phyloP scores from a whole-genome alignment of 176 grass and related monocot species.

The Rhynchospora pubera region DNA sequence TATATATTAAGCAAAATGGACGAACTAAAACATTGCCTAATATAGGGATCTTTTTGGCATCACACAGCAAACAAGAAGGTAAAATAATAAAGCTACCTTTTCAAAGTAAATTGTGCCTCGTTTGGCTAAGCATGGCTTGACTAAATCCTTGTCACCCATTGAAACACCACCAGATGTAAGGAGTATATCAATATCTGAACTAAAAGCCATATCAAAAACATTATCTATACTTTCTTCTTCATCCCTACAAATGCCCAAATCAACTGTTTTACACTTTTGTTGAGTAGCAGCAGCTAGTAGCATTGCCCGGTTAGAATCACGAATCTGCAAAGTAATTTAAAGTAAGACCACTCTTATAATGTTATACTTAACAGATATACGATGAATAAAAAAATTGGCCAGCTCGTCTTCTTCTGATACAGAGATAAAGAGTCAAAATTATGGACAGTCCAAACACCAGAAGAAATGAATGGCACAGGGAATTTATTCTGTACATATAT shows the following conservation, averaged over 20 bases:
- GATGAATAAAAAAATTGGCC: background rate
- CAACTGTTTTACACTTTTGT: constrained; percentile 72
- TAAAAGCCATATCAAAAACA: constrained; percentile 54
- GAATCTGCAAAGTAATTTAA: constrained; percentile 53
- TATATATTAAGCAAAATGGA: background rate
- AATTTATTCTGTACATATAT: background rate
- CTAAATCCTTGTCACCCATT: constrained; percentile 93
- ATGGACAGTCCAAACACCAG: background rate
- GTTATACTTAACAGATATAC: background rate
- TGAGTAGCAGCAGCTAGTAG: constrained; percentile 70
- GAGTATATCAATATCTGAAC: constrained; percentile 68
- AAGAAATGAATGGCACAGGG: background rate
- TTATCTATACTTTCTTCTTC: constrained; percentile 65
- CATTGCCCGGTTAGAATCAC: constrained; percentile 93
- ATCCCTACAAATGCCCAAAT: constrained; percentile 82
- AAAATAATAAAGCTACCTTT: constrained; percentile 41
- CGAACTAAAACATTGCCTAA: background rate
- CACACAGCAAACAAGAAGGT: background rate
- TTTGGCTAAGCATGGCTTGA: constrained; percentile 80
- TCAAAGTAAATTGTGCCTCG: constrained; percentile 87
- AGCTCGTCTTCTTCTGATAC: background rate
- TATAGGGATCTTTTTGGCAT: too few species aligned
- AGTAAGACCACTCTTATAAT: background rate
- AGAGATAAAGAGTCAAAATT: background rate
- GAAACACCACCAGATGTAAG: constrained; percentile 92